Percentiles rank a stretch among this genome's conserved stretches.
phyloP scores from a whole-genome alignment of 208 protist species.

The Trypanosoma avium region DNA sequence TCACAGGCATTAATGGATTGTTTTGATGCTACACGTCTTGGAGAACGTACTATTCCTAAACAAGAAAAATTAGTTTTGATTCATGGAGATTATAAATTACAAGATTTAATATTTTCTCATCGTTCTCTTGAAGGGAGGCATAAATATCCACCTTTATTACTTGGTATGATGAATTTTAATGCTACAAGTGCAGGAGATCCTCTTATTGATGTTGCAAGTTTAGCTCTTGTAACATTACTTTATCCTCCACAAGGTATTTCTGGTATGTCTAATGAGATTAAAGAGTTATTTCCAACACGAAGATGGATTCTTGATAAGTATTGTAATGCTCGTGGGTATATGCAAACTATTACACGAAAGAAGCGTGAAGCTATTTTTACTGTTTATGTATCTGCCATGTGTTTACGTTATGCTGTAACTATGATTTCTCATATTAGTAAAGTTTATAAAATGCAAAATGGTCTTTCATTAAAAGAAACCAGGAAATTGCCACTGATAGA shows the following conservation, averaged over 20 bases:
- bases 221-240: slow-evolving; percentile 50
- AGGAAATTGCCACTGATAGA: slow-evolving; percentile 55
- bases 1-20: slow-evolving; percentile 30
- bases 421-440: slow-evolving; percentile 37
- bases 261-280: slow-evolving; percentile 36
- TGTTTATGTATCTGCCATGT: slow-evolving; percentile 65
- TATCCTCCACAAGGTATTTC: slow-evolving; percentile 54
- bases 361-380: slow-evolving; percentile 70
- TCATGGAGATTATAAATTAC: slow-evolving; percentile 65
- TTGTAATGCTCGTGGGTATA: slow-evolving; percentile 64
- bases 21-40: slow-evolving; percentile 60
- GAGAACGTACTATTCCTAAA: slow-evolving; percentile 46
- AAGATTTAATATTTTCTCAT: slow-evolving; percentile 59
- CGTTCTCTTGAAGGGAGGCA: slow-evolving; percentile 69
- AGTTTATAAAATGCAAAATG: slow-evolving; percentile 10
- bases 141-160: slow-evolving; percentile 66
- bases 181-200: slow-evolving; percentile 60
- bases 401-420: slow-evolving; percentile 40
- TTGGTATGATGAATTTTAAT: slow-evolving; percentile 54
- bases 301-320: slow-evolving; percentile 67
- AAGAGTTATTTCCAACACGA: slow-evolving; percentile 55
- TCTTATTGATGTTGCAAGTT: slow-evolving; percentile 62
- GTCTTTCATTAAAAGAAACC: slow-evolving; percentile 23
- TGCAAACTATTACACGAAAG: slow-evolving; percentile 49
- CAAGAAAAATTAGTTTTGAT: slow-evolving; percentile 52